These are phyloP conservation scores for Venturia aucupariae DNA, from an alignment of 2,329 filamentous ascomycete genomes.

Conservation along the genomic window DNA sequence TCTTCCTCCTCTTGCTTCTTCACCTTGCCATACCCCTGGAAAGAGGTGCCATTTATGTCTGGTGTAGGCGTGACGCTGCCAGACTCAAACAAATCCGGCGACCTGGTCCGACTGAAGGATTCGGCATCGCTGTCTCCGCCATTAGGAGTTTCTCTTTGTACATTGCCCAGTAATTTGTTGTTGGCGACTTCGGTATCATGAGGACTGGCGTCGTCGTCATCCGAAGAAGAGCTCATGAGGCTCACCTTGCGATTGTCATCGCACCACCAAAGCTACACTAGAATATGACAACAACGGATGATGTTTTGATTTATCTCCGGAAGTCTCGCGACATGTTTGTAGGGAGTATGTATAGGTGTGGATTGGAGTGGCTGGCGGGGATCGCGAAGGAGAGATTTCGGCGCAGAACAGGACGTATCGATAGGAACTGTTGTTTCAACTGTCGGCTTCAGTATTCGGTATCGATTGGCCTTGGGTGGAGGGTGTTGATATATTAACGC, in stretches of 20 bases:
- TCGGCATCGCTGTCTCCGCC: conserved; percentile 12
- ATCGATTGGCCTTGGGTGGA: not conserved
- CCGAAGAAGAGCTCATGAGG: conserved; percentile 62
- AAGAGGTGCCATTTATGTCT: conserved; percentile 23
- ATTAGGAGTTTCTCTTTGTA: conserved; percentile 15
- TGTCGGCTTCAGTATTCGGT: not conserved
- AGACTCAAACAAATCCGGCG: conserved; percentile 11
- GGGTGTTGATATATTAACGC: not conserved
- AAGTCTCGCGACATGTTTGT: not conserved
- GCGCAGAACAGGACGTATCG: not conserved
- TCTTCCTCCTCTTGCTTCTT: conserved; percentile 21
- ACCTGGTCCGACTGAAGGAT: conserved; percentile 14
- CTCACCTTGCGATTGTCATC: conserved; percentile 42
- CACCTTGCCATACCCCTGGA: conserved; percentile 24
- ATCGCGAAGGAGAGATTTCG: not conserved
- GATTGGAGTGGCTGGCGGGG: not conserved
- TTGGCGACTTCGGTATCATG: conserved; percentile 24
- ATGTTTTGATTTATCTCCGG: not conserved
- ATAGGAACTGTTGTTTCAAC: not conserved
- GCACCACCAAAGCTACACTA: conserved; percentile 28
- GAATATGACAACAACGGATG: not conserved
- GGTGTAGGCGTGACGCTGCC: conserved; percentile 8
- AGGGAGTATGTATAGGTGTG: not conserved
- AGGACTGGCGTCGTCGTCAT: conserved; percentile 49
- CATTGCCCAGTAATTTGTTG: conserved; percentile 14